Base-by-base conservation (phyloP, 768 basidiomycete genomes). In the Tulasnella sp. region DNA sequence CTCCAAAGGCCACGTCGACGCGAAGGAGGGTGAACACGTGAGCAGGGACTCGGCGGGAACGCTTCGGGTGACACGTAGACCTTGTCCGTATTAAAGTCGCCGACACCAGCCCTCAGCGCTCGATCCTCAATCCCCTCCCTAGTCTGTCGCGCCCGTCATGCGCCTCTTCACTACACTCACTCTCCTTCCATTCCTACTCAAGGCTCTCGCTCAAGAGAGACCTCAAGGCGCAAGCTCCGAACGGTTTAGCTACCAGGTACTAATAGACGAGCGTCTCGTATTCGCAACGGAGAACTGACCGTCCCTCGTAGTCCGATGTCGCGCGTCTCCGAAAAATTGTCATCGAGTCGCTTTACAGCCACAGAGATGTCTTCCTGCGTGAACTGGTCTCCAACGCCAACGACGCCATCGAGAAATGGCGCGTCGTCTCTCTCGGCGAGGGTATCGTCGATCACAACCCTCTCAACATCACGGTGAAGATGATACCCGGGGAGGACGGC, bases 311-410 rank as follows among this genome's bases (percentile, higher is more conserved):
- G 94, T 95, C 94, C 76, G 95, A 96, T 80, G 94, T 97, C 72
- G 87, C 94, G 42, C 91, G 95, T 77, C 84, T 98, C 76, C 87
- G 95, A 73, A 93, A 91, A 77, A 94, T 96, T 74, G 94, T 97
- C 75, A 92, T 96, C 77, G 92, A 95, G 82, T 76, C 73, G 42
- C 72, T 64, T 41, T 75, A 40, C 74, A 79, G 69, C 66, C 73
- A 74, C 40, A 69, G 81, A 63, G 83, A 83, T 75, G 82, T 83
- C 42, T 83, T 82, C 73, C 77, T 83, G 65, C 92, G 95, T 59
- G 95, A 98, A 80, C 83, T 95, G 65, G 86, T 95, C 75, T 95
- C 94, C 7, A 96, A 96, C 77, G 91, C 95, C 47, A 97, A 98
- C 79, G 97, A 99, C 78, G 97, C 97, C 1, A 83, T 98, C 67